phyloP scores from a whole-genome alignment of 1,284 basidiomycete species.

The Leccinum subspadiceum region DNA sequence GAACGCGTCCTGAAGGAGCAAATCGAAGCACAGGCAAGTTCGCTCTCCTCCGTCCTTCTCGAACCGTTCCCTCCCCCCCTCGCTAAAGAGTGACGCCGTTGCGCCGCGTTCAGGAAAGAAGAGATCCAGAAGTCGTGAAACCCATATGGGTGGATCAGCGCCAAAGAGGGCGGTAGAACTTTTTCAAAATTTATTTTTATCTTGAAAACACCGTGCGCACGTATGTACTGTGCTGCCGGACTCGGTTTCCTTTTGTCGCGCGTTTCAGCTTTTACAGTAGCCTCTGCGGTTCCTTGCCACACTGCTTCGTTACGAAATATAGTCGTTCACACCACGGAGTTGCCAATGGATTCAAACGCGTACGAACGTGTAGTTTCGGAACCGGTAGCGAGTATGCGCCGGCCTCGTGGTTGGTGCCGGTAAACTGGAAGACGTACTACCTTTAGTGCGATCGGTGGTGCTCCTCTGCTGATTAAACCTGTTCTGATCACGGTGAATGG shows the following conservation, averaged over 20 bases:
- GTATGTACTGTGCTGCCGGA: not conserved
- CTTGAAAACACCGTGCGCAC: not conserved
- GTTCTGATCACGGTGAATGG: not conserved
- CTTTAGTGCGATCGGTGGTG: not conserved
- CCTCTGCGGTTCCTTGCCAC: not conserved
- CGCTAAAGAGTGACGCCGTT: constrained; percentile 3
- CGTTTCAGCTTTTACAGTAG: not conserved
- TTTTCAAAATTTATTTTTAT: not conserved
- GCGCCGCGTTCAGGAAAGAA: constrained; percentile 15
- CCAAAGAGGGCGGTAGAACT: constrained; percentile 14
- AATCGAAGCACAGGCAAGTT: constrained; percentile 52
- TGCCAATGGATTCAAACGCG: not conserved
- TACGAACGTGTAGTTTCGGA: not conserved
- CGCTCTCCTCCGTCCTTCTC: constrained; percentile 1
- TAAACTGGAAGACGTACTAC: not conserved
- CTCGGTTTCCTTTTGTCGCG: constrained; percentile 2
- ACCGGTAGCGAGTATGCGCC: not conserved
- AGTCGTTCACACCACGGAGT: not conserved
- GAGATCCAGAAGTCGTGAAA: constrained; percentile 48
- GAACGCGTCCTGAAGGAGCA: constrained; percentile 57
- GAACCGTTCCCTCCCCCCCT: constrained; percentile 1
- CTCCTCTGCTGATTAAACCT: not conserved
- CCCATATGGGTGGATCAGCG: constrained; percentile 48
- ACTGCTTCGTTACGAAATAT: not conserved
- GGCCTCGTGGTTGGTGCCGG: not conserved